Conservation (phyloP, 1,284 basidiomycete species). For the Ceratobasidium sp. region DNA sequence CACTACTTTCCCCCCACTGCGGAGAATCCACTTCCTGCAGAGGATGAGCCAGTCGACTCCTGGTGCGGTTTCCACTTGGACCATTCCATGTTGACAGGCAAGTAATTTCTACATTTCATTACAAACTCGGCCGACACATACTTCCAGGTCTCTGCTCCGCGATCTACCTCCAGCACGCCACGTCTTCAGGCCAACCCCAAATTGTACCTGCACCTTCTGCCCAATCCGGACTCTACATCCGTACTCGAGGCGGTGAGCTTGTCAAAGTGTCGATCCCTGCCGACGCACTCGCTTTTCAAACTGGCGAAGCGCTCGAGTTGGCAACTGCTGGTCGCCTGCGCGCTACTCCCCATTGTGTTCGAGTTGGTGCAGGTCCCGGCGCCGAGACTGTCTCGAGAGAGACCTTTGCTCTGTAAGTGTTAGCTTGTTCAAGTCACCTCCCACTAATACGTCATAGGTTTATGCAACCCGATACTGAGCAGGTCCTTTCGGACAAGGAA, state of each 20-base stretch:
- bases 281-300: constrained; percentile 88
- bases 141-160: constrained; percentile 87
- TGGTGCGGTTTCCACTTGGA: constrained; percentile 60
- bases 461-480: constrained; percentile 88
- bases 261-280: constrained; percentile 84
- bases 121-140: constrained; percentile 57
- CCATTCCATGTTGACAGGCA: constrained; percentile 34
- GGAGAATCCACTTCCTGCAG: constrained; percentile 48
- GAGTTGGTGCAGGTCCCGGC: constrained; percentile 60
- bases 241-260: constrained; percentile 73
- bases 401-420: constrained; percentile 61
- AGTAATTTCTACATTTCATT: not conserved
- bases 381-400: constrained; percentile 71
- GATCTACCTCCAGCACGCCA: constrained; percentile 66
- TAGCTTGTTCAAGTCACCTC: constrained; percentile 40
- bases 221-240: constrained; percentile 86
- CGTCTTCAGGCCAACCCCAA: constrained; percentile 51
- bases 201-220: constrained; percentile 71
- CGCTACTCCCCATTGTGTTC: constrained; percentile 91
- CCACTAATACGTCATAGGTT: constrained; percentile 67
- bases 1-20: constrained; percentile 84
- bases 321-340: constrained; percentile 76
- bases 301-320: constrained; percentile 88
- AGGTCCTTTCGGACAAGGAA: constrained; percentile 67
- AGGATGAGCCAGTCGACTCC: constrained; percentile 72